phyloP scores from a whole-genome alignment of 2,329 filamentous ascomycete genomes.

The Fusarium sp. region DNA sequence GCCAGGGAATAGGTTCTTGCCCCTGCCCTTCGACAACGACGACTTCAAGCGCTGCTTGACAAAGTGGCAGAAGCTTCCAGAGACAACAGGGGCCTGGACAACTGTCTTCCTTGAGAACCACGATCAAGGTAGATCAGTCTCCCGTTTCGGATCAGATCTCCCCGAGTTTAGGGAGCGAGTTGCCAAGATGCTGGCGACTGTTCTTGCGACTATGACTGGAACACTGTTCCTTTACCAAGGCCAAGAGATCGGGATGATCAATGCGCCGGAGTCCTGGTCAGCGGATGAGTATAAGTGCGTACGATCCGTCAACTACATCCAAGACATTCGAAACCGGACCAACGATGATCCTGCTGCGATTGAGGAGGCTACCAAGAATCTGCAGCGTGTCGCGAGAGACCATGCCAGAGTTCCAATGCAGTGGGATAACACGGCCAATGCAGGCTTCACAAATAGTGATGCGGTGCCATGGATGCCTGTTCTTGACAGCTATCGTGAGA shows the following conservation, averaged over 20 bases:
- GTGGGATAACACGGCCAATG: conserved; percentile 58
- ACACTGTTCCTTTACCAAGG: conserved; percentile 75
- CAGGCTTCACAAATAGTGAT: conserved; percentile 46
- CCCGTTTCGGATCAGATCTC: conserved; percentile 63
- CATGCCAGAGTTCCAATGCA: conserved; percentile 74
- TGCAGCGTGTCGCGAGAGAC: conserved; percentile 60
- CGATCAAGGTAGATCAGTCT: conserved; percentile 69
- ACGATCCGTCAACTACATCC: conserved; percentile 64
- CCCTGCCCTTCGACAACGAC: conserved; percentile 56
- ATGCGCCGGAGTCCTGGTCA: conserved; percentile 58
- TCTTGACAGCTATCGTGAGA: conserved; percentile 44
- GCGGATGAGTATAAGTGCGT: conserved; percentile 54
- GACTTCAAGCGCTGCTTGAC: conserved; percentile 59
- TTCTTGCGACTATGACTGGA: conserved; percentile 64
- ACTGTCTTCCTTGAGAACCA: conserved; percentile 74
- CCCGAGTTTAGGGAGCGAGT: conserved; percentile 59
- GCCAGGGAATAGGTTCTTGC: conserved; percentile 62
- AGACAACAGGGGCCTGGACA: conserved; percentile 68
- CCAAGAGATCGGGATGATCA: too few species aligned
- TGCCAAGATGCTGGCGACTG: conserved; percentile 69
- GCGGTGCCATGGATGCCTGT: conserved; percentile 49
- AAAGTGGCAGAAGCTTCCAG: conserved; percentile 63
- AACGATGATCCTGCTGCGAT: conserved; percentile 49
- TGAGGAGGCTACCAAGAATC: conserved; percentile 48
- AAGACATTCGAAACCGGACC: conserved; percentile 50